Base-by-base conservation (phyloP, 257 asterid genomes). In the Verbascum thapsus region DNA sequence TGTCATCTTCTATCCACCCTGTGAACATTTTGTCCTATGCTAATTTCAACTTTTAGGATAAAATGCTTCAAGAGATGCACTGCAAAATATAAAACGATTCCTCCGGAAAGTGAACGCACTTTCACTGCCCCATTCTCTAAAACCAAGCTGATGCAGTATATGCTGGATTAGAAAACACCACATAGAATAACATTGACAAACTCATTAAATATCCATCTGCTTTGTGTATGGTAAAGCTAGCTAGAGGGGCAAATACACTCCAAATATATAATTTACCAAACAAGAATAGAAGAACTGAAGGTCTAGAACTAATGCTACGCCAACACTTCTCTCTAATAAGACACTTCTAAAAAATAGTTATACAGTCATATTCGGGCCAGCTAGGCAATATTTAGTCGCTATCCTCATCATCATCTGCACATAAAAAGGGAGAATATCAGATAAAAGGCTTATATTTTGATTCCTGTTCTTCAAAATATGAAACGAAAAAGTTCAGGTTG, bases 321-420 rank as follows among this genome's bases (percentile, higher is more conserved):
- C 12, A 4, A 34, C 15, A 6, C 52, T 51, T 50, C 59, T 12
- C 62, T 60, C 49, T 38, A 64, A 34, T 50, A 39, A 54, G 10
- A 64, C 72, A 26, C 19, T 51, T 23, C 48, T 8, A 48, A 42
- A 63, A 32, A 56, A 57, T 58, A 67, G 66, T 41, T 26, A 1
- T 59, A 22, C 73, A 54, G 56, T 54, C 58, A 38, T 51, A 80
- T 65, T 42, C 76, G 55, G 13, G 65, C 52, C 57, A 7, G 54
- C 38, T 41, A 45, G 0, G 53, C 65, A 59, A 40, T 54, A 65
- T 59, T 81, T 58, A 89, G 61, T 87, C 95, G 34, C 88, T 89
- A 32, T 81, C 86, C 41, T 72, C 91, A 0, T 74, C 63, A 45
- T 79, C 88, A 71, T 68, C 94, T 87, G 97, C 80, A 58, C 72